Evolutionary conservation across 176 grass and related monocot genomes (phyloP).

Genomic region (Hordeum marinum): DNA sequence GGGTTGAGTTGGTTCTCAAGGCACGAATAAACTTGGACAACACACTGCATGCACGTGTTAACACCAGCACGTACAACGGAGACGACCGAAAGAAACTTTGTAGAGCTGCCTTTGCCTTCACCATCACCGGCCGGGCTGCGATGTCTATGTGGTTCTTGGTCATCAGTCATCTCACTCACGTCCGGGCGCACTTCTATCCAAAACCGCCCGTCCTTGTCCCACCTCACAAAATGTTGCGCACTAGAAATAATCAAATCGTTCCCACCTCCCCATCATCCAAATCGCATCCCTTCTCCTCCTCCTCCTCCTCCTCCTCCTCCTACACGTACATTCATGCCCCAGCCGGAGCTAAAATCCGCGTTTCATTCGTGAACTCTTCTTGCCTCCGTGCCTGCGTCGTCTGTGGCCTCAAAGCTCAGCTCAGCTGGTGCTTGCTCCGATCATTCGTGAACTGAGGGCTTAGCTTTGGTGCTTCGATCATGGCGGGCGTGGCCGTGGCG

Average conservation of each 20-base stretch:
- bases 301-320: neutral
- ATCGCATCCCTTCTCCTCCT: neutral
- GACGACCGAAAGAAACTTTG: conserved; percentile 13
- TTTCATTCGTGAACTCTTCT: neutral
- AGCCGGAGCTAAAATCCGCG: neutral
- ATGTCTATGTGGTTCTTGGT: conserved; percentile 44
- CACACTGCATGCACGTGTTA: too few species aligned
- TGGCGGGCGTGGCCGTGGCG: neutral
- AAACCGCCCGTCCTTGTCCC: conserved; percentile 34
- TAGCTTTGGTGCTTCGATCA: neutral
- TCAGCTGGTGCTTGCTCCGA: neutral
- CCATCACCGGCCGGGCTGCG: conserved; percentile 12
- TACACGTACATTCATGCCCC: neutral
- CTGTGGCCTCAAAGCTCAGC: neutral
- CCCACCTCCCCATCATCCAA: conserved; percentile 19
- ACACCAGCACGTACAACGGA: neutral
- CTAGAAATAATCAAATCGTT: conserved; percentile 27
- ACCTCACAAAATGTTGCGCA: conserved; percentile 21
- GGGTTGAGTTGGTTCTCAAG: too few species aligned
- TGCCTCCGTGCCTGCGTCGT: neutral
- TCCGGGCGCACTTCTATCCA: conserved; percentile 20
- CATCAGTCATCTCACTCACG: conserved; percentile 20
- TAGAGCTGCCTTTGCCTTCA: neutral
- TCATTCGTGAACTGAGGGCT: neutral
- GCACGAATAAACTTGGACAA: too few species aligned